These are phyloP conservation scores for Termitomyces sp. DNA, from an alignment of 768 basidiomycete genomes.

Conservation along the genomic window DNA sequence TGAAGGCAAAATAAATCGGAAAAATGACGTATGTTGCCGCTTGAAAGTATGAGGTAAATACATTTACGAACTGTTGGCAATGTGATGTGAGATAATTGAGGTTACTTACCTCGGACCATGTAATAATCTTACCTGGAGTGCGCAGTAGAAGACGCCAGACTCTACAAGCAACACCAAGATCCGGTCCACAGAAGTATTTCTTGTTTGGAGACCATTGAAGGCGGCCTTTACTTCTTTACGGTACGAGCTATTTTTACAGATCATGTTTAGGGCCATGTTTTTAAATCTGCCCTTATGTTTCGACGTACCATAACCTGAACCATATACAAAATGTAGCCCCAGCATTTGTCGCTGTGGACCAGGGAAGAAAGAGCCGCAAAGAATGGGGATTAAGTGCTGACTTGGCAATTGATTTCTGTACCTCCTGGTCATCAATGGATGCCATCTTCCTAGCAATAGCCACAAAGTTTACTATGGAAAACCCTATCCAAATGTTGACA, in stretches of 20 bases:
- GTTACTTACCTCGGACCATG: too few species aligned
- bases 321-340: conserved; percentile 2
- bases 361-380: neutral
- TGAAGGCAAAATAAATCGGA: neutral
- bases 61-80: neutral
- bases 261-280: neutral
- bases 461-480: neutral
- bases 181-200: neutral
- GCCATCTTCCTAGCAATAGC: too few species aligned
- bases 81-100: neutral
- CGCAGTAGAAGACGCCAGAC: neutral
- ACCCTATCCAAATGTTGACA: neutral
- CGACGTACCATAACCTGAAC: neutral
- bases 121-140: neutral
- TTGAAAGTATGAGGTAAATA: too few species aligned
- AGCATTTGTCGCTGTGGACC: neutral
- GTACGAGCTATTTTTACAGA: neutral
- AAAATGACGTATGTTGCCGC: neutral
- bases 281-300: neutral
- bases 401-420: neutral
- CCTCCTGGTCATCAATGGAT: neutral
- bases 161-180: neutral
- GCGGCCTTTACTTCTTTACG: neutral
- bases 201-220: neutral
- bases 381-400: neutral